Evolutionary conservation across 2,329 filamentous ascomycete species (phyloP).

Genomic region (Fusarium hainanense): DNA sequence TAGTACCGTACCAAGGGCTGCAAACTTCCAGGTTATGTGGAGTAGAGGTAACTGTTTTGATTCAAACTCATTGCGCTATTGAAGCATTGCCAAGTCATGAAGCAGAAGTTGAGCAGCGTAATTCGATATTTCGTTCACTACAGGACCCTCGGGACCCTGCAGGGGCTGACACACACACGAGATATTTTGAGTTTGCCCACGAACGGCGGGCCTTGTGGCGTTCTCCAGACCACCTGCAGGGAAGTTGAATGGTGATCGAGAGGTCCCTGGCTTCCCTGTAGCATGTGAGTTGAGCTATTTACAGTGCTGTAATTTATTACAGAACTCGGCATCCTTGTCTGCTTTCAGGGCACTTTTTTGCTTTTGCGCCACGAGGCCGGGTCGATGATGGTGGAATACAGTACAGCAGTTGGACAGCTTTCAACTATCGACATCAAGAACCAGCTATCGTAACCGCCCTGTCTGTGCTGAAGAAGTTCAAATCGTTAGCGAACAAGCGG

Average conservation of each 20-base stretch:
- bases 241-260: conserved; percentile 27
- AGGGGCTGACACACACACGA: conserved; percentile 39
- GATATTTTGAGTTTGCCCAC: conserved; percentile 30
- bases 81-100: conserved; percentile 36
- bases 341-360: neutral
- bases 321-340: conserved; percentile 3
- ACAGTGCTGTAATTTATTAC: conserved; percentile 1
- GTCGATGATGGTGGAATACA: neutral
- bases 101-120: conserved; percentile 14
- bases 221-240: conserved; percentile 16
- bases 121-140: conserved; percentile 19
- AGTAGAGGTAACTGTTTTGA: conserved; percentile 28
- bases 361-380: conserved; percentile 14
- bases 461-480: conserved; percentile 14
- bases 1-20: neutral
- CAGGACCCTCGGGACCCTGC: conserved; percentile 32
- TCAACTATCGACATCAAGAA: neutral
- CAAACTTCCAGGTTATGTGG: conserved; percentile 2
- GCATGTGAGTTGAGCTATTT: conserved; percentile 25
- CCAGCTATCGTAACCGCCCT: neutral
- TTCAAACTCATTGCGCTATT: conserved; percentile 23
- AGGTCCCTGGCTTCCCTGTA: conserved; percentile 15
- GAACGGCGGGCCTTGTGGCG: conserved; percentile 43
- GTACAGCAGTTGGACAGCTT: neutral
- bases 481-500: conserved; percentile 12